Evolutionary conservation across 225 moss, liverwort and hornwort species (phyloP), one percentile per base, ranked within the genome.

Genomic region (Polytrichum commune): DNA sequence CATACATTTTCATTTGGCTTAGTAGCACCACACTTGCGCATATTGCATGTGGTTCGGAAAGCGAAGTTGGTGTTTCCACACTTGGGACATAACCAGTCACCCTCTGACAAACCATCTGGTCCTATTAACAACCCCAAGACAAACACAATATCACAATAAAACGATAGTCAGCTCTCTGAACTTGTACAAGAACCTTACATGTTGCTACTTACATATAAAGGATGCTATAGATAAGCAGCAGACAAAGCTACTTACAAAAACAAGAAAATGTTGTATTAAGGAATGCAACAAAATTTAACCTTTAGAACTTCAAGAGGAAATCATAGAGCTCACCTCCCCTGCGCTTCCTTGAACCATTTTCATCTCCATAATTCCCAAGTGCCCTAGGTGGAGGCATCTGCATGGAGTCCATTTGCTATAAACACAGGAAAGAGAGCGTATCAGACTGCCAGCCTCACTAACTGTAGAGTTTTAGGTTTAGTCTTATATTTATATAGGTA

Each of bases 1-100:
- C 23, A 1, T 69, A 98, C 98, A 82, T 87, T 83, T 73, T 98
- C 98, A 26, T 91, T 88, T 65, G 98, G 98, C 77, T 98, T 98
- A 20, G 91, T 88, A 63, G 98, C 89, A 74, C 98, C 98, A 69
- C 98, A 98, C 78, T 98, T 98, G 53, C 98, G 87, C 98, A 98
- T 98, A 68, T 98, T 98, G 79, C 98, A 98, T 55, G 98, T 98
- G 54, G 98, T 95, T 71, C 98, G 86, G 54, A 98, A 98, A 26
- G 98, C 98, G 67, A 98, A 98, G 69, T 98, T 98, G 24, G 98
- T 95, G 62, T 98, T 98, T n/a, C 98, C 98, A 89, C 98, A 98
- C 74, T 98, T 98, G 0, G 91, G 95, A 76, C 98, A 98, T 46
- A 95, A 85, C 98, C 98, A 98, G 69, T 98, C 98, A 73, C 98